phyloP scores from a whole-genome alignment of 176 grass and related monocot species.

The Saccharum officinarum region DNA sequence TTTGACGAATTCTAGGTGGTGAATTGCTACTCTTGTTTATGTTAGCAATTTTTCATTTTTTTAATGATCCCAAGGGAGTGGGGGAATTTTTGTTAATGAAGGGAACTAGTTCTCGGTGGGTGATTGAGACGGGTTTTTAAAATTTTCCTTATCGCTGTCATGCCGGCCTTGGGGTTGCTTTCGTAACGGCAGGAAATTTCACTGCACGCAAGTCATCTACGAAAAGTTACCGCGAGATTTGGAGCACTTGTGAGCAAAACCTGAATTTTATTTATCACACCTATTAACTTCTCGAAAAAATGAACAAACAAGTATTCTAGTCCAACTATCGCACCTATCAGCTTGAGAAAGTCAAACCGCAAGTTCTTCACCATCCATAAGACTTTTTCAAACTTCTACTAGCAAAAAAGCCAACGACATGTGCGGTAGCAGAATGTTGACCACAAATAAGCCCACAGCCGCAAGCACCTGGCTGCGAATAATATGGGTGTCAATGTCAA shows the following conservation, averaged over 20 bases:
- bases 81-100: background rate
- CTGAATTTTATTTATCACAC: background rate
- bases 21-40: slow-evolving; percentile 7
- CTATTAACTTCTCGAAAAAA: background rate
- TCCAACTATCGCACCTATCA: background rate
- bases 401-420: background rate
- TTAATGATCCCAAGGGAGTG: background rate
- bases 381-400: background rate
- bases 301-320: background rate
- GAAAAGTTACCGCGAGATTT: background rate
- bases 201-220: too few relatives aligned
- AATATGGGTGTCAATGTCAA: slow-evolving; percentile 27
- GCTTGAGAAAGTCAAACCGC: background rate
- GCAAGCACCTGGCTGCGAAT: background rate
- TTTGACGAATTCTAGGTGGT: background rate
- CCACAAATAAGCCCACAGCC: background rate
- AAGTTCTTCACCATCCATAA: background rate
- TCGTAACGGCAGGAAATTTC: background rate
- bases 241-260: background rate
- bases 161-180: background rate
- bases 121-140: background rate
- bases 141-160: background rate
- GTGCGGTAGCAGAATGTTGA: slow-evolving; percentile 13
- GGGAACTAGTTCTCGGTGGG: background rate
- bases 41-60: background rate